Evolutionary conservation across 805 yeast species (phyloP), one percentile per base, ranked within the genome.

Genomic region (Candida adriatica): DNA sequence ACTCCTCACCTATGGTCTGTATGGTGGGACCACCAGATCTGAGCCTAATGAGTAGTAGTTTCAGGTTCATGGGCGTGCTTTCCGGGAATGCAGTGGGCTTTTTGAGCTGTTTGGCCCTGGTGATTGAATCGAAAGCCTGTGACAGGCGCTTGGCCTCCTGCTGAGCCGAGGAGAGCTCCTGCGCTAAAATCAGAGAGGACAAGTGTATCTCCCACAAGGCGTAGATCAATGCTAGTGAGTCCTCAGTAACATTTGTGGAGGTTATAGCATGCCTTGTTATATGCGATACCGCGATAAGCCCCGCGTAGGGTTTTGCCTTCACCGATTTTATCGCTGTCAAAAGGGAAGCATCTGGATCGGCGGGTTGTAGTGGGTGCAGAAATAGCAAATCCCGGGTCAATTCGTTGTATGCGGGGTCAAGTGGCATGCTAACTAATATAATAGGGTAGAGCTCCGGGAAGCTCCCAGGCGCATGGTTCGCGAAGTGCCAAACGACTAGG

Each of bases 131-230:
- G n/a, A 52, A 17, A 13, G 38, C 46, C 6, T 24, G 30, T 13
- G 50, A 42, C 5, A 51, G 27, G 18, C 43, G 41, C 13, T 40
- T 42, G 13, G 52, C 31, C 24, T 52, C 57, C 16, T 48, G 48
- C 31, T 49, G 53, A 4, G 56, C 53, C 1, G 47, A 18, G 9
- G 41, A 26, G 4, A 44, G 27, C 25, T 52, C 55, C 19, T 38
- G 43, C 1, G 49, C 38, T 18, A 51, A 38, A 2, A 49, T 16
- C 13, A 52, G 29, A 1, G 39, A 17, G 1, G 39, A 29, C 3
- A 52, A 41, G 16, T 51, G 42, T 5, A 47, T 26, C 27, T 48
- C 56, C 57, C 57, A 52, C 3, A 49, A 24, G 4, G 31, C 30
- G 30, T 35, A 36, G 3, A 45, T 18, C 5, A 18, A 16, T 4